These are phyloP conservation scores for Suillus placidus DNA, from an alignment of 768 basidiomycete species.

Conservation along the genomic window DNA sequence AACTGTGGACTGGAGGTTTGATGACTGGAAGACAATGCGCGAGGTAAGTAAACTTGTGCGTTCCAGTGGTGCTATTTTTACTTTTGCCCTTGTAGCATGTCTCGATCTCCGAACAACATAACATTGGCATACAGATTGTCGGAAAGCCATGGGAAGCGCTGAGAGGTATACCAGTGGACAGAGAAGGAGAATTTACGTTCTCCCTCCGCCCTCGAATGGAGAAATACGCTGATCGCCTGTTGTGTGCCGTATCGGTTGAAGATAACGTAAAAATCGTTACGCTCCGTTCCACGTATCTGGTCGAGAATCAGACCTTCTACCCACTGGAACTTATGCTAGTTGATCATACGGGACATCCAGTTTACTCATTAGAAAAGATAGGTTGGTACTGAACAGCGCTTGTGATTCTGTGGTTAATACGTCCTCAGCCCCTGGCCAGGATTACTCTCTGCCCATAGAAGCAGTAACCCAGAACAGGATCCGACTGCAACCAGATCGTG, in stretches of 20 bases:
- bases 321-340: slow-evolving; percentile 91
- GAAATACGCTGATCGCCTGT: slow-evolving; percentile 75
- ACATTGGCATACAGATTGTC: slow-evolving; percentile 80
- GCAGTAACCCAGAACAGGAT: slow-evolving; percentile 81
- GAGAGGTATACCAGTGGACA: slow-evolving; percentile 86
- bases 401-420: slow-evolving; percentile 7
- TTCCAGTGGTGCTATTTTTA: not conserved
- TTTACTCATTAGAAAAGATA: slow-evolving; percentile 82
- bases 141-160: slow-evolving; percentile 90
- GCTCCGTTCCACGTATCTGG: slow-evolving; percentile 87
- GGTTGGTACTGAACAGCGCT: slow-evolving; percentile 39
- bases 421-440: slow-evolving; percentile 71
- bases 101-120: slow-evolving; percentile 70
- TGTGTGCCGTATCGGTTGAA: slow-evolving; percentile 88
- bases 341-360: slow-evolving; percentile 81
- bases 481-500: slow-evolving; percentile 90
- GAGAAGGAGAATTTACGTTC: slow-evolving; percentile 90
- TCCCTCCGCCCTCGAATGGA: slow-evolving; percentile 78
- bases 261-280: slow-evolving; percentile 95
- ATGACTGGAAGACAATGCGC: slow-evolving; percentile 92
- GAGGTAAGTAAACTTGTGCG: slow-evolving; percentile 57
- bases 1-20: slow-evolving; percentile 92
- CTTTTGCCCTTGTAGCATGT: slow-evolving; percentile 38
- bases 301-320: slow-evolving; percentile 90
- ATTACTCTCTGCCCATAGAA: slow-evolving; percentile 89